Conservation (phyloP, 2,329 filamentous ascomycete genomes). For the Hypoxylon sp. region DNA sequence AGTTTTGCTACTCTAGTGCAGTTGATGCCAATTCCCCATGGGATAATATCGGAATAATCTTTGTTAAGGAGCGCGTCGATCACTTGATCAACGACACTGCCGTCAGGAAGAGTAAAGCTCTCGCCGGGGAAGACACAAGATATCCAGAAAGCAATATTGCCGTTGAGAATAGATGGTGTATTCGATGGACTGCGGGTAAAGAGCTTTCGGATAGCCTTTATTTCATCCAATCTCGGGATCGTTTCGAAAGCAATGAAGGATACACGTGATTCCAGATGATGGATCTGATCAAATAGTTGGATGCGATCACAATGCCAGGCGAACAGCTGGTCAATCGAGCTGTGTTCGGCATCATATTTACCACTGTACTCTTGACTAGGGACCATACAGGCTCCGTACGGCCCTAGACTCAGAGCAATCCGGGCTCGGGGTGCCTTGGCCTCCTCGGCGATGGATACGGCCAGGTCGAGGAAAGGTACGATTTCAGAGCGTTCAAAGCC, state of each 20-base stretch:
- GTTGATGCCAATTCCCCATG: conserved; percentile 76
- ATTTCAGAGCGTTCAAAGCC: conserved; percentile 59
- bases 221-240: conserved; percentile 71
- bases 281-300: conserved; percentile 60
- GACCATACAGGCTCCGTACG: conserved; percentile 75
- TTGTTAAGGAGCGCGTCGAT: conserved; percentile 50
- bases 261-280: conserved; percentile 56
- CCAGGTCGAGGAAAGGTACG: conserved; percentile 57
- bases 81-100: conserved; percentile 60
- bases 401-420: conserved; percentile 72
- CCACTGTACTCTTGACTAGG: conserved; percentile 76
- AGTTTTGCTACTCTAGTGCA: conserved; percentile 76
- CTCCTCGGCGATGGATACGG: conserved; percentile 58
- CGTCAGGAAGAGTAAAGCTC: conserved; percentile 67
- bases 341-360: conserved; percentile 65
- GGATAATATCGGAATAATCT: conserved; percentile 50
- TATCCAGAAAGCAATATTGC: conserved; percentile 67
- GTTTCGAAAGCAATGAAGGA: conserved; percentile 74
- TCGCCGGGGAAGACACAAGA: conserved; percentile 72
- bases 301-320: conserved; percentile 70
- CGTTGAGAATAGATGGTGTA: conserved; percentile 39
- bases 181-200: conserved; percentile 51
- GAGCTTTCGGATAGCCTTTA: conserved; percentile 66
- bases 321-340: conserved; percentile 58
- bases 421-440: conserved; percentile 51